Percentiles rank a stretch among this genome's conserved stretches.
These are phyloP conservation scores for Phytophthora cactorum DNA, from an alignment of 352 stramenopile species.

Conservation along the genomic window DNA sequence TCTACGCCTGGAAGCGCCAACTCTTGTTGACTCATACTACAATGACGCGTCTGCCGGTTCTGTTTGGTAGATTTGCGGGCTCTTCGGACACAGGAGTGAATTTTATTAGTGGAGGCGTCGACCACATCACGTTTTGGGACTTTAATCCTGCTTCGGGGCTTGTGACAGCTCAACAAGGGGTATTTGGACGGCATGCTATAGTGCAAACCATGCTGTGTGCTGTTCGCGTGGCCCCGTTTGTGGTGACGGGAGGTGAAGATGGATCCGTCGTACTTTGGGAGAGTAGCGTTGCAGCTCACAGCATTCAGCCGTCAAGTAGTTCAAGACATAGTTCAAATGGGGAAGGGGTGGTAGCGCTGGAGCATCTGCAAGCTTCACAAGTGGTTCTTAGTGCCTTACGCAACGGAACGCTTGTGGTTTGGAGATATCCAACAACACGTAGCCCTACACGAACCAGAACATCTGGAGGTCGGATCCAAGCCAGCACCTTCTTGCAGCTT, in stretches of 20 bases:
- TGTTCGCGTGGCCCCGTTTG: constrained; percentile 47
- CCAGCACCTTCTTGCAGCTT: constrained; percentile 44
- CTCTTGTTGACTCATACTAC: constrained; percentile 37
- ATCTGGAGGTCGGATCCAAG: constrained; percentile 25
- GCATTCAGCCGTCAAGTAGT: constrained; percentile 18
- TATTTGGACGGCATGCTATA: constrained; percentile 72
- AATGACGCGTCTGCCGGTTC: constrained; percentile 62
- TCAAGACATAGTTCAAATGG: neutral
- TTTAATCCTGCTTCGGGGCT: constrained; percentile 57
- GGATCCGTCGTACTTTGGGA: constrained; percentile 66
- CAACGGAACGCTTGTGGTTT: constrained; percentile 43
- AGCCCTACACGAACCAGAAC: constrained; percentile 14
- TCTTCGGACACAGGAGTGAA: constrained; percentile 14
- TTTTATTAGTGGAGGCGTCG: constrained; percentile 74
- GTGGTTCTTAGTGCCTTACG: constrained; percentile 50
- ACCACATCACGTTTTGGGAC: constrained; percentile 74
- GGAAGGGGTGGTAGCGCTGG: constrained; percentile 44
- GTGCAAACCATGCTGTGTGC: constrained; percentile 57
- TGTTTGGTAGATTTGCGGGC: constrained; percentile 61
- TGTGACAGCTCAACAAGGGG: constrained; percentile 53
- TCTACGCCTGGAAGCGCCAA: constrained; percentile 55
- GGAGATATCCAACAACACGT: constrained; percentile 31
- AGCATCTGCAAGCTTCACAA: constrained; percentile 41
- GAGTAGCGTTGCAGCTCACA: constrained; percentile 56
- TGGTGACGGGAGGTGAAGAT: constrained; percentile 59